Percentiles rank a stretch among this genome's conserved stretches.
phyloP scores from a whole-genome alignment of 495 filamentous ascomycete genomes.

The Neurospora tetraspora region DNA sequence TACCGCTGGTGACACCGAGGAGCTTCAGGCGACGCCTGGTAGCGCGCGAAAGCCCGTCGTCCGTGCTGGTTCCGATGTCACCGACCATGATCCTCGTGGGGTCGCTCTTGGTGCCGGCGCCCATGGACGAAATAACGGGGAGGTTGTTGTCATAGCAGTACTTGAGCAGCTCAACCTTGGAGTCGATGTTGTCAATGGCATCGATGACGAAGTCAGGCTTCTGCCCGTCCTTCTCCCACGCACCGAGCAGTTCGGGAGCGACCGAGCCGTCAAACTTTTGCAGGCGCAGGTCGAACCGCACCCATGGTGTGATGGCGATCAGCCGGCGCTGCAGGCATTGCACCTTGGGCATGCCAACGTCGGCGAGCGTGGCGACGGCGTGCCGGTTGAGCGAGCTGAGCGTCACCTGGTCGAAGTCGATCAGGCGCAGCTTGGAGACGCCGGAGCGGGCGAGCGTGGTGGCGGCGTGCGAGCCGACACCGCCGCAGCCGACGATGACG shows the following conservation, averaged over 20 bases:
- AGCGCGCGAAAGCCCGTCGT: constrained; percentile 80
- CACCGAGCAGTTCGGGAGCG: constrained; percentile 53
- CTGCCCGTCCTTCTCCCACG: constrained; percentile 48
- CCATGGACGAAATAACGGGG: constrained; percentile 89
- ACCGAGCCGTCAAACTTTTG: constrained; percentile 66
- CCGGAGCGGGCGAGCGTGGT: constrained; percentile 83
- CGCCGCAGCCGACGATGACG: constrained; percentile 85
- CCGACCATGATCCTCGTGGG: constrained; percentile 86
- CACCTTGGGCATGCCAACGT: constrained; percentile 94
- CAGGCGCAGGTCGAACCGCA: constrained; percentile 75
- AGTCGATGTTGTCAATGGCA: constrained; percentile 97
- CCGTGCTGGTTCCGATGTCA: constrained; percentile 80
- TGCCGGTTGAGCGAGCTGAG: constrained; percentile 89
- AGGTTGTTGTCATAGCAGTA: constrained; percentile 72
- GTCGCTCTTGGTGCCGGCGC: constrained; percentile 94
- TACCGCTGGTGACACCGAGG: constrained; percentile 72
- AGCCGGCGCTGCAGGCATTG: constrained; percentile 67
- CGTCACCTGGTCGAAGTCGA: constrained; percentile 98
- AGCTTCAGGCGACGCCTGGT: constrained; percentile 71
- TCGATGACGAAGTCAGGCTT: constrained; percentile 83
- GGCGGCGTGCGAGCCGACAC: constrained; percentile 86
- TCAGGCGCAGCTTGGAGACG: constrained; percentile 72
- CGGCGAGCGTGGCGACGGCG: constrained; percentile 83
- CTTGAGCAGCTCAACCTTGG: constrained; percentile 83
- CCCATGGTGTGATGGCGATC: constrained; percentile 83